These are phyloP conservation scores for Rhododendron ovatum DNA, from an alignment of 148 eudicot genomes.

Conservation along the genomic window DNA sequence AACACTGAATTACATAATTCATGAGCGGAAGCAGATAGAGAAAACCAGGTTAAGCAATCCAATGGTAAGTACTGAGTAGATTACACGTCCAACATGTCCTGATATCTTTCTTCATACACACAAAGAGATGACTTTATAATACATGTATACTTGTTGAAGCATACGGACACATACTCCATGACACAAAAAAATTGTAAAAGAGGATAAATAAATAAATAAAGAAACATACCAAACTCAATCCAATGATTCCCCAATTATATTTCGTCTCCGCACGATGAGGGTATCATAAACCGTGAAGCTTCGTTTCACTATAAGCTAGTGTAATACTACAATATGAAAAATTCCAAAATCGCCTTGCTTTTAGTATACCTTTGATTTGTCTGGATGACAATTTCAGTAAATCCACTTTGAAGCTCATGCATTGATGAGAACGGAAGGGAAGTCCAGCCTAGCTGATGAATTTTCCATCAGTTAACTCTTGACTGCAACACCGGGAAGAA, in stretches of 20 bases:
- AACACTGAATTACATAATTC: not conserved
- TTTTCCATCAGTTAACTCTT: slow-evolving; percentile 44
- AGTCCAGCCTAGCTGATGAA: not conserved
- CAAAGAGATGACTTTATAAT: not conserved
- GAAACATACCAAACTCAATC: not conserved
- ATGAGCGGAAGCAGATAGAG: not conserved
- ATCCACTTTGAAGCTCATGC: not conserved
- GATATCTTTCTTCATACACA: not conserved
- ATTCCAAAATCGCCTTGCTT: slow-evolving; percentile 2
- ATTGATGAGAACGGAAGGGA: not conserved
- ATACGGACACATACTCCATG: slow-evolving; percentile 10
- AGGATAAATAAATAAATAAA: slow-evolving; percentile 7
- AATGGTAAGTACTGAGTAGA: not conserved
- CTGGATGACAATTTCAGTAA: not conserved
- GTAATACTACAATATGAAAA: not conserved
- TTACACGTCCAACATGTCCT: not conserved
- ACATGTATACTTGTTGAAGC: not conserved
- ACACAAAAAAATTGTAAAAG: slow-evolving; percentile 7
- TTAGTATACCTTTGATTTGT: not conserved
- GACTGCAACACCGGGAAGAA: slow-evolving; percentile 80
- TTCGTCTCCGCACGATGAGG: not conserved
- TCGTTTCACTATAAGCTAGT: not conserved
- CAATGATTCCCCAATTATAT: not conserved
- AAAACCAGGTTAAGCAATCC: not conserved
- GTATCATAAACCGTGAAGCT: not conserved